Evolutionary conservation across 441 rosid genomes (phyloP).

Genomic region (Sinapis alba): DNA sequence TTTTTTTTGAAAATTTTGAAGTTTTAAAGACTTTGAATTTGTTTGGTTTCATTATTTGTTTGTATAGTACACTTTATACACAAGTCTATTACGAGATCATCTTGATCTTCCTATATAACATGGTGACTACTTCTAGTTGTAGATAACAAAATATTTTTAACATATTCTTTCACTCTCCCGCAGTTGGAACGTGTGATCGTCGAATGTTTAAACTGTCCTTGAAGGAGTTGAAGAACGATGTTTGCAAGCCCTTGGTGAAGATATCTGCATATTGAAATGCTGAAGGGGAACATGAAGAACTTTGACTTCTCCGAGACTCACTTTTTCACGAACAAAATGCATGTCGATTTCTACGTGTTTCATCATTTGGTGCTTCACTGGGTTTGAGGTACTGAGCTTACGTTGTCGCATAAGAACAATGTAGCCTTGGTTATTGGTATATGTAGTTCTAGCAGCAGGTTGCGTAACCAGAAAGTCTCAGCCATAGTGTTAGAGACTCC

Average conservation of each 20-base stretch:
- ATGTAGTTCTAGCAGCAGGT: neutral
- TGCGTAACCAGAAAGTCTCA: neutral
- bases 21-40: neutral
- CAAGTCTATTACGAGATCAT: neutral
- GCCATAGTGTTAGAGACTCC: neutral
- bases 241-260: neutral
- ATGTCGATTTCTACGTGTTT: neutral
- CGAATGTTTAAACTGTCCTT: neutral
- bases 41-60: neutral
- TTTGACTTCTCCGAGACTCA: neutral
- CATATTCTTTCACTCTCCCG: neutral
- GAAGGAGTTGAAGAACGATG: neutral
- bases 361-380: neutral
- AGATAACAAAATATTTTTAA: neutral
- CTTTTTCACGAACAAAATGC: neutral
- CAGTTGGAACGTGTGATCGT: neutral
- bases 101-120: neutral
- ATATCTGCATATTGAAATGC: neutral
- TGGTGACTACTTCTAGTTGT: neutral
- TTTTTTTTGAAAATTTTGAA: no score
- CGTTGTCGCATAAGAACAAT: neutral
- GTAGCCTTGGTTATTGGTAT: neutral
- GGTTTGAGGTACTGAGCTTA: neutral
- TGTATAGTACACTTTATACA: neutral
- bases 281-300: neutral